These are phyloP conservation scores for Cenchrus americanus DNA, from an alignment of 176 grass and related monocot genomes.

Conservation along the genomic window DNA sequence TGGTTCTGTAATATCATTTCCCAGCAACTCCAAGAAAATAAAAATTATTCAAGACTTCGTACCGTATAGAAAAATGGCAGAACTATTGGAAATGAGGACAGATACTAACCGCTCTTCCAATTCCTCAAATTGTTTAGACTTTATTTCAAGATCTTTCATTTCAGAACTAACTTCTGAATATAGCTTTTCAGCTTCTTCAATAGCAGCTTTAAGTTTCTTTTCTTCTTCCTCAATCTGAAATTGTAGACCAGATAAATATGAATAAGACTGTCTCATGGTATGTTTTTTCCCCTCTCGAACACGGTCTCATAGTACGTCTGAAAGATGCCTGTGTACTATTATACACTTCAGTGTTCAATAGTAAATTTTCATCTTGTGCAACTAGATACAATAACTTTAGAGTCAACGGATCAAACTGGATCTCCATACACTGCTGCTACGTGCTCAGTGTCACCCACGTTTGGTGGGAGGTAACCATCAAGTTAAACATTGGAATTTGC, in stretches of 20 bases:
- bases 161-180: constrained; percentile 72
- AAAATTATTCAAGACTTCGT: background rate
- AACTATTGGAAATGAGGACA: background rate
- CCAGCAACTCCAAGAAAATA: background rate
- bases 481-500: background rate
- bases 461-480: too few species aligned
- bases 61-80: background rate
- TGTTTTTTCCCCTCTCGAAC: background rate
- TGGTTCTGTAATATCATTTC: background rate
- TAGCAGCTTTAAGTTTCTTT: constrained; percentile 40
- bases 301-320: background rate
- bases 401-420: constrained; percentile 29
- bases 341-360: background rate
- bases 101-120: constrained; percentile 80
- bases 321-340: background rate
- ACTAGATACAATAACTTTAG: constrained; percentile 9
- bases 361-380: background rate
- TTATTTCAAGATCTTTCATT: constrained; percentile 80
- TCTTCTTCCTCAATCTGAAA: constrained; percentile 70
- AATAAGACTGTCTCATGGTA: constrained; percentile 3
- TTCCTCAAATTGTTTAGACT: constrained; percentile 89
- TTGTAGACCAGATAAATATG: constrained; percentile 16
- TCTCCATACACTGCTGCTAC: background rate
- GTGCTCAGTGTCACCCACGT: background rate
- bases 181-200: constrained; percentile 79